Evolutionary conservation across 2,329 filamentous ascomycete genomes (phyloP), one percentile per base, ranked within the genome.

Genomic region (Colletotrichum tanaceti): DNA sequence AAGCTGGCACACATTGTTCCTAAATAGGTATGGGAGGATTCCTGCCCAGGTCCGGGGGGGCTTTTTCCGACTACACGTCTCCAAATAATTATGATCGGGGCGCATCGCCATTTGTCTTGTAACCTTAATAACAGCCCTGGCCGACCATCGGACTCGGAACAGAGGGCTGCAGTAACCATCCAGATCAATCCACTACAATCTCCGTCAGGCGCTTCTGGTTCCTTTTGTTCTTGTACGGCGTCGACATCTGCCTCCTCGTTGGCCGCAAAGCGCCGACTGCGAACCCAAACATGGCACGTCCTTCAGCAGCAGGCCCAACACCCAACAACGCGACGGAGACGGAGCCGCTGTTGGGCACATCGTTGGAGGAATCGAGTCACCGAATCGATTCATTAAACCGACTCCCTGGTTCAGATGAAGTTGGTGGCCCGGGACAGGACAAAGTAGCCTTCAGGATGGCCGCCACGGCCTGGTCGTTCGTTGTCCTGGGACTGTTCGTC

Each of bases 401-500:
- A 2, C 4, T 5, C 6, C n/a, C 32, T n/a, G 43, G 3, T 32
- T 47, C 35, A 10, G 9, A 11, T 9, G 16, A 6, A 10, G 10
- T n/a, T 5, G 2, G 38, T n/a, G 38, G n/a, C 22, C 35, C 55
- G 4, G 9, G 6, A 0, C 32, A 18, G 16, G 52, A 52, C 3
- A 39, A 9, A 3, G n/a, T 32, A 2, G 35, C 28, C 3, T 20
- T 55, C 5, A 65, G 52, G 2, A 24, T 66, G 16, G 57, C 57
- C 16, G 63, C 66, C 5, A 38, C 66, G 4, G 50, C 66, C 11
- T 69, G 43, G 41, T 70, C 65, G 6, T 70, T 70, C 14, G 44
- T 72, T 2, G 72, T 76, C 18, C 53, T 76, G 1, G 75, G 75
- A 0, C 61, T 75, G 22, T 72, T 75, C 60, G 69, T 72, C 6